phyloP scores from a whole-genome alignment of 1,284 basidiomycete genomes.

The Taiwanofungus camphoratus region DNA sequence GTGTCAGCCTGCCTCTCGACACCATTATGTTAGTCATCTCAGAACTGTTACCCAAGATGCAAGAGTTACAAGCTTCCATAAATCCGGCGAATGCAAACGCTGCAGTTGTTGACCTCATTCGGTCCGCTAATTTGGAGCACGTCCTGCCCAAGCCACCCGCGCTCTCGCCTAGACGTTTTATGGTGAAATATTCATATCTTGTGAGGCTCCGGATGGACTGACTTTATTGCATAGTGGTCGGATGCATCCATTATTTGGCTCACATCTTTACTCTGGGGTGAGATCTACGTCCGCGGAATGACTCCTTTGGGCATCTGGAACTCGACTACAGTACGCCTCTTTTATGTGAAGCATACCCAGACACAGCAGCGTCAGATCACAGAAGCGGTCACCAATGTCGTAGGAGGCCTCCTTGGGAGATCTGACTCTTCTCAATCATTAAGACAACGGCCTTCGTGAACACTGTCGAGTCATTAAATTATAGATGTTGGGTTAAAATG shows the following conservation, averaged over 20 bases:
- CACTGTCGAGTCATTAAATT: too few relatives aligned
- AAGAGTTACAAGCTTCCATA: constrained; percentile 65
- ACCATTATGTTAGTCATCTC: constrained; percentile 78
- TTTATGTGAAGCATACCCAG: constrained; percentile 83
- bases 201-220: not conserved
- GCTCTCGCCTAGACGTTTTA: constrained; percentile 65
- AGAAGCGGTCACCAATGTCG: constrained; percentile 70
- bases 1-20: constrained; percentile 75
- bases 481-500: too few relatives aligned
- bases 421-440: constrained; percentile 29
- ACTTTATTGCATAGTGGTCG: constrained; percentile 62
- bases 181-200: constrained; percentile 38
- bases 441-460: constrained; percentile 22
- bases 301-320: constrained; percentile 83
- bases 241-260: constrained; percentile 87
- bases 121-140: constrained; percentile 54
- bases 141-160: constrained; percentile 69
- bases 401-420: constrained; percentile 52
- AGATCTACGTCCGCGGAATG: constrained; percentile 87
- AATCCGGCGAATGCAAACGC: constrained; percentile 60
- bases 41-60: constrained; percentile 83
- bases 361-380: constrained; percentile 63
- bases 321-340: constrained; percentile 78
- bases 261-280: constrained; percentile 88
- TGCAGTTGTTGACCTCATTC: constrained; percentile 65